phyloP scores from a whole-genome alignment of 164 flowering plant genomes.

The Santalum album region DNA sequence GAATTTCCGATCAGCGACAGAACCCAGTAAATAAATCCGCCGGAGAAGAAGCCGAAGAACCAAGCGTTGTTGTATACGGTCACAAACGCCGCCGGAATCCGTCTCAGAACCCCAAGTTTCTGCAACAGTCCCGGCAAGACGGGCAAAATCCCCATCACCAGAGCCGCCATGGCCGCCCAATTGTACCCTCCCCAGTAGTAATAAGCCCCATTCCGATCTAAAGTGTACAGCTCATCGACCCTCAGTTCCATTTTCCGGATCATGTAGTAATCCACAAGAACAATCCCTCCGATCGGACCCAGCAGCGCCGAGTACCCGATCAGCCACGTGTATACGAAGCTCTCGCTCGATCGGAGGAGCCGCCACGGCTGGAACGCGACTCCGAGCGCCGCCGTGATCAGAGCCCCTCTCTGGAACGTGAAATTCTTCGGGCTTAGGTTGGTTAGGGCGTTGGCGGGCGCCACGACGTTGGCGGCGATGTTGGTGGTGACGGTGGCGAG shows the following conservation, averaged over 20 bases:
- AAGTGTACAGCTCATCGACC: constrained; percentile 45
- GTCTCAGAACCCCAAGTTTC: constrained; percentile 46
- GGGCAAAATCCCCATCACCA: constrained; percentile 64
- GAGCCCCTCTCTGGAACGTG: constrained; percentile 69
- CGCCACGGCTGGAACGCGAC: constrained; percentile 90
- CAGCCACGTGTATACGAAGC: constrained; percentile 90
- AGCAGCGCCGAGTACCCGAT: constrained; percentile 80
- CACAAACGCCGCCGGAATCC: constrained; percentile 25
- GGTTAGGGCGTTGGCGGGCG: constrained; percentile 86
- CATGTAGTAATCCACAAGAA: constrained; percentile 67
- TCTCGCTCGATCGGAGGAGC: constrained; percentile 69
- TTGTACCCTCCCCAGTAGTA: constrained; percentile 70
- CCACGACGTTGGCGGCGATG: constrained; percentile 85
- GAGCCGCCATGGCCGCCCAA: constrained; percentile 52
- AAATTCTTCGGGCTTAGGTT: constrained; percentile 71
- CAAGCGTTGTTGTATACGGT: constrained; percentile 74
- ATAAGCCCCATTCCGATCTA: constrained; percentile 47
- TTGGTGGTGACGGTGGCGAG: constrained; percentile 85
- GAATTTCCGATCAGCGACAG: too few species aligned
- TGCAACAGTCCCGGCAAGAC: constrained; percentile 81
- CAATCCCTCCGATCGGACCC: constrained; percentile 87
- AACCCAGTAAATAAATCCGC: constrained; percentile 52
- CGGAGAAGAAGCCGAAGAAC: constrained; percentile 69
- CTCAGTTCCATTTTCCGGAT: constrained; percentile 33
- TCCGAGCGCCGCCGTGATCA: constrained; percentile 68